Evolutionary conservation across 495 filamentous ascomycete species (phyloP), one percentile per base, ranked within the genome.

Genomic region (Barbatosphaeria neglecta): DNA sequence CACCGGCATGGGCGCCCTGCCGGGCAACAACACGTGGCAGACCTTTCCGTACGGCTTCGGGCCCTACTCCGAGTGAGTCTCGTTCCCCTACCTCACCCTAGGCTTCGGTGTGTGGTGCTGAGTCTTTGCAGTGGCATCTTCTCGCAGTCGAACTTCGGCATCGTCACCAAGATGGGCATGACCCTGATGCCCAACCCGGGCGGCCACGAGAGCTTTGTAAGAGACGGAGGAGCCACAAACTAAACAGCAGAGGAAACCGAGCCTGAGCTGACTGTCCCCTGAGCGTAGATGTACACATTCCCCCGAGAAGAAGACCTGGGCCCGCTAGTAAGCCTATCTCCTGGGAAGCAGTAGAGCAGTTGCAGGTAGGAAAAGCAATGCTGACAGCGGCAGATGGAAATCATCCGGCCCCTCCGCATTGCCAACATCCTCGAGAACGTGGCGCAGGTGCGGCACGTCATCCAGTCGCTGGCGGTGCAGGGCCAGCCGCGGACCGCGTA

Each of bases 101-200:
- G 4, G 4, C 4, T 35, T n/a, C 11, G 1, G 6, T 16, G n/a
- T 35, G 3, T 6, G 2, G 6, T n/a, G 31, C 31, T 35, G 31
- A 35, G 5, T n/a, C 31, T n/a, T n/a, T 6, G 11, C 6, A 35
- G 31, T 35, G 75, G 76, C 24, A 68, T 80, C 44, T 82, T 82
- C 58, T 64, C 67, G 1, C 78, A 82, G 54, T 67, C 59, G 49
- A 77, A 73, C 52, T 66, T 74, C 42, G 78, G 76, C 18, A 79
- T 82, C 41, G 74, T 80, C 2, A 70, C 65, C 1, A 78, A 80
- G 58, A 74, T 82, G 68, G 75, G 76, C 10, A 62, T 81, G 40
- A 58, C 64, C 25, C 49, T 69, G 18, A 76, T 78, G 74, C 75
- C 74, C 5, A 69, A 74, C 17, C 64, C 31, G 6, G 31, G 63